These are phyloP conservation scores for Macrotyloma uniflorum DNA, from an alignment of 306 rosid genomes.

Conservation along the genomic window DNA sequence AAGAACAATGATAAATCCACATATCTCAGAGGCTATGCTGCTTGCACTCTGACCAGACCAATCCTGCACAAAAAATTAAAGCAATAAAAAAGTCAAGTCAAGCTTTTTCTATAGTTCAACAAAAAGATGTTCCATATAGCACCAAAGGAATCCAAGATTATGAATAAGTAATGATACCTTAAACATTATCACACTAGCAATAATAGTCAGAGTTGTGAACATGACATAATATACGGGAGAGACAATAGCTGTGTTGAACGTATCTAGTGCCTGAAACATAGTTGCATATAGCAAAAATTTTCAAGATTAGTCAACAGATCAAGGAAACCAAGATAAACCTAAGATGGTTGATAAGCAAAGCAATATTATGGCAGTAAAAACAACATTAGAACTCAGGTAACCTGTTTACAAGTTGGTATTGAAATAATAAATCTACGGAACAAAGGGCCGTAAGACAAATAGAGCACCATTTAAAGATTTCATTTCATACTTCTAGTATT, in stretches of 20 bases:
- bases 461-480: background rate
- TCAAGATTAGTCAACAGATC: background rate
- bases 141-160: slow-evolving; percentile 23
- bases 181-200: slow-evolving; percentile 84
- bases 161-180: slow-evolving; percentile 51
- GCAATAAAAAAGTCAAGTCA: background rate
- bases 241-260: slow-evolving; percentile 46
- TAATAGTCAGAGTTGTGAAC: slow-evolving; percentile 41
- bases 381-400: background rate
- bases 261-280: slow-evolving; percentile 71
- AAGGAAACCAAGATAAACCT: slow-evolving; percentile 5
- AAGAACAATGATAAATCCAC: slow-evolving; percentile 17
- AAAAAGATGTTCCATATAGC: background rate
- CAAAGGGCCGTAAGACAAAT: background rate
- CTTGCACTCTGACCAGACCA: slow-evolving; percentile 1
- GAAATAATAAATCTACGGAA: background rate
- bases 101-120: background rate
- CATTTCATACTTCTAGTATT: background rate
- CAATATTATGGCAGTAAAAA: background rate
- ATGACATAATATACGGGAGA: slow-evolving; percentile 56
- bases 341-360: background rate
- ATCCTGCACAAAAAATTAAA: slow-evolving; percentile 2
- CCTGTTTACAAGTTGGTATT: background rate
- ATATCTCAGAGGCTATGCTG: slow-evolving; percentile 21
- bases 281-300: background rate